Evolutionary conservation across 192 early-diverging fungal species (phyloP), one percentile per base, ranked within the genome.

Genomic region (Podila horticola): DNA sequence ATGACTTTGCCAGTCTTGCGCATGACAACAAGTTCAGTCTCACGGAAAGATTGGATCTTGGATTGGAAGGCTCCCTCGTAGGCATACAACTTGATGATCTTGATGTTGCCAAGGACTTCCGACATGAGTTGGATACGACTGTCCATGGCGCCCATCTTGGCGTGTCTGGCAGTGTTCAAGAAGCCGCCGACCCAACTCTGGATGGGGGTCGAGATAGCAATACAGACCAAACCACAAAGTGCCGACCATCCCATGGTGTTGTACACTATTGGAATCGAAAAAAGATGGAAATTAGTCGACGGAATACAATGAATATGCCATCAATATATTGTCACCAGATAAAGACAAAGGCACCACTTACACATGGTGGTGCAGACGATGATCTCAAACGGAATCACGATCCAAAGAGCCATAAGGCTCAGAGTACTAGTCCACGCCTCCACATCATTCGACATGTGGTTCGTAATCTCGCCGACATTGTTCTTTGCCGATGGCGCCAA

Each of bases 401-500:
- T 30, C 62, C 62, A 71, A 0, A 12, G 30, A 4, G 49, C 13
- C 30, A 61, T 20, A 63, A 41, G 65, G 13, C 8, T 1, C 10
- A 71, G 24, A 1, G 52, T 57, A 24, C 61, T 58, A 4, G 68
- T 34, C 74, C 74, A 76, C 17, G 59, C 58, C 36, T 76, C 74
- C 19, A 67, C 74, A 66, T 76, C 74, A 3, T 58, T 71, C 38
- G 74, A 69, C 68, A 76, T 76, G 31, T 76, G 74, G 55, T 76
- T 76, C 15, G 74, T 79, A 20, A 66, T 67, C 9, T 51, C 51
- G 12, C 75, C 75, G 15, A 50, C 33, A 20, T 33, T 62, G 30
- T 19, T 41, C 13, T 57, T 79, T 50, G 63, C 50, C 5, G 30
- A 58, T 1, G 90, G 94, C 15, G 94, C 94, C 24, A 98, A 87